phyloP scores from a whole-genome alignment of 2,329 filamentous ascomycete species.

The Fusarium virguliforme region DNA sequence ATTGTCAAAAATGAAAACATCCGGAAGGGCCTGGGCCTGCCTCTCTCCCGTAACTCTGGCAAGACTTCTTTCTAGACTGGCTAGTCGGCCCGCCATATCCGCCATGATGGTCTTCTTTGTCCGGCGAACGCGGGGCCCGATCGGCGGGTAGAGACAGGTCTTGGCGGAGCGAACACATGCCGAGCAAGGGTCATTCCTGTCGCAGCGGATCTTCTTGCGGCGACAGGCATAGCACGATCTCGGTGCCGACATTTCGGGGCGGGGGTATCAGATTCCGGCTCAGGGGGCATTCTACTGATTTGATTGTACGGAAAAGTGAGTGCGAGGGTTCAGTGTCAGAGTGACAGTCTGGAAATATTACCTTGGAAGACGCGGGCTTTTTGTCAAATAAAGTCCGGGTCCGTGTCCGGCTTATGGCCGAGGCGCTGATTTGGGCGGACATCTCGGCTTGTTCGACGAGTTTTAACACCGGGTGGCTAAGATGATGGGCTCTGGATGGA shows the following conservation, averaged over 20 bases:
- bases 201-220: constrained; percentile 21
- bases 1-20: background rate
- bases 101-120: constrained; percentile 22
- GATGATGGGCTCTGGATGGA: background rate
- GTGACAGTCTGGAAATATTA: background rate
- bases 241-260: background rate
- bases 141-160: constrained; percentile 10
- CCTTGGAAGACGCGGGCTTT: background rate
- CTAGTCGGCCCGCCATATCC: constrained; percentile 7
- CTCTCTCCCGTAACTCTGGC: background rate
- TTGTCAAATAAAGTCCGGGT: background rate
- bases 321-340: background rate
- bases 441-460: background rate
- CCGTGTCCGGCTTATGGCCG: background rate
- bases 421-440: background rate
- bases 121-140: background rate
- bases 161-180: background rate
- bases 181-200: constrained; percentile 14
- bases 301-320: background rate
- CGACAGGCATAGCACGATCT: constrained; percentile 20
- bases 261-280: constrained; percentile 7
- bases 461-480: background rate
- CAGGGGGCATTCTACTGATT: background rate
- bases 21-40: background rate
- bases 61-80: constrained; percentile 7